These are phyloP conservation scores for Tilletiopsis washingtonensis DNA, from an alignment of 1,284 basidiomycete species.

Conservation along the genomic window DNA sequence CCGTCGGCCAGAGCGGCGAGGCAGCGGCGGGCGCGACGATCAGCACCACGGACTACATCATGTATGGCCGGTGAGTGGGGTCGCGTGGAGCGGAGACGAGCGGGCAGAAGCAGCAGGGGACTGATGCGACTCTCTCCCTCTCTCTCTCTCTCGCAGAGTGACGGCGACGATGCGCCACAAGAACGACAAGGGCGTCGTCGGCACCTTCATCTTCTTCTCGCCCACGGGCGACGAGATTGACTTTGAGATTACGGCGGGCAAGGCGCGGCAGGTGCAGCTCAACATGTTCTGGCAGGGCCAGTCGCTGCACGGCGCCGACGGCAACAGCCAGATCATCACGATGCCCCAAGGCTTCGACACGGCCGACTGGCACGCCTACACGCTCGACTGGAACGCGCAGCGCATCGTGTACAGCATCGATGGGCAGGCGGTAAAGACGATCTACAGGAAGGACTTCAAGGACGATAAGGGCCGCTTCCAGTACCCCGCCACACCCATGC, in stretches of 20 bases:
- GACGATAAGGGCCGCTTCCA: conserved; percentile 14
- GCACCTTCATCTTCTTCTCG: conserved; percentile 26
- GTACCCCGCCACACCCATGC: conserved; percentile 23
- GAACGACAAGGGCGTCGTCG: conserved; percentile 21
- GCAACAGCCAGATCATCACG: background rate
- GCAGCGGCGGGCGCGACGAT: conserved; percentile 14
- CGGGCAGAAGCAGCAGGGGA: too few species aligned
- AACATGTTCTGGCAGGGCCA: conserved; percentile 9
- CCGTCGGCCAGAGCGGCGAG: conserved; percentile 14
- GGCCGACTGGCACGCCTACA: conserved; percentile 21
- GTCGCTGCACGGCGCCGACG: background rate
- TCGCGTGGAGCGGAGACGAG: too few species aligned
- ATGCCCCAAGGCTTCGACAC: conserved; percentile 5
- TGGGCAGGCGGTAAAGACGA: conserved; percentile 18
- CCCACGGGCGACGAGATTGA: conserved; percentile 23
- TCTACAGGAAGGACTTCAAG: conserved; percentile 17
- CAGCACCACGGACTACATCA: conserved; percentile 20
- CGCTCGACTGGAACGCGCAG: conserved; percentile 26
- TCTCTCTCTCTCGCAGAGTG: too few species aligned
- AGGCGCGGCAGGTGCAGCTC: conserved; percentile 13
- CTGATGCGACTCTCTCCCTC: too few species aligned
- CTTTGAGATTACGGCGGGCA: conserved; percentile 20
- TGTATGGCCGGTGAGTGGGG: too few species aligned
- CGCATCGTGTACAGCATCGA: conserved; percentile 25
- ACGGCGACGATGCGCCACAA: conserved; percentile 22